These are phyloP conservation scores for Gentiana macrophylla DNA, from an alignment of 257 asterid species.

Conservation along the genomic window DNA sequence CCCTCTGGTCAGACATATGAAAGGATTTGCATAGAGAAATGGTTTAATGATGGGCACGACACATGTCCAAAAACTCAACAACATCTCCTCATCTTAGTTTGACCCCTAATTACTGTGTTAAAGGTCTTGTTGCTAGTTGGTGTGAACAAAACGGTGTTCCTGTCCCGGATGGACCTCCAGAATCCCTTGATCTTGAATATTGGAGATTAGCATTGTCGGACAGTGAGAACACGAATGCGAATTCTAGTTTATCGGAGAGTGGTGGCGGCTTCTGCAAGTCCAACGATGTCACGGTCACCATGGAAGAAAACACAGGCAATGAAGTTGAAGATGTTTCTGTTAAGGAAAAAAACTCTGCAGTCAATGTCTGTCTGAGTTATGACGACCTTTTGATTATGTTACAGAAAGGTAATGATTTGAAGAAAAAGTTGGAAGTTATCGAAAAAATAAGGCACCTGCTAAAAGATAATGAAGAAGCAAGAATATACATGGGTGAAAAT, in stretches of 20 bases:
- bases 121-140: conserved; percentile 95
- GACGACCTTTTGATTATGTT: conserved; percentile 47
- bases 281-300: conserved; percentile 67
- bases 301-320: conserved; percentile 66
- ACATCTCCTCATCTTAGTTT: conserved; percentile 81
- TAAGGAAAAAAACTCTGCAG: conserved; percentile 41
- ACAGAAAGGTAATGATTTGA: conserved; percentile 41
- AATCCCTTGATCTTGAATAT: conserved; percentile 89
- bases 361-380: conserved; percentile 35
- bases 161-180: conserved; percentile 90
- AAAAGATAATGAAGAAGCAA: conserved; percentile 91
- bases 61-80: conserved; percentile 97
- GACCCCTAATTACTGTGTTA: conserved; percentile 92
- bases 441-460: conserved; percentile 75
- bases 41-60: conserved; percentile 88
- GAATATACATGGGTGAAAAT: conserved; percentile 91
- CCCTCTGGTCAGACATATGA: conserved; percentile 97
- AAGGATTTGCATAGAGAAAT: conserved; percentile 91
- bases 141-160: conserved; percentile 80
- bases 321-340: conserved; percentile 50
- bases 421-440: conserved; percentile 59
- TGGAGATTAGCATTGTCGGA: conserved; percentile 90
- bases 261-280: conserved; percentile 41
- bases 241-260: conserved; percentile 48
- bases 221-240: conserved; percentile 43